Conservation (phyloP, 2,329 filamentous ascomycete genomes). For the Cladophialophora bantiana region DNA sequence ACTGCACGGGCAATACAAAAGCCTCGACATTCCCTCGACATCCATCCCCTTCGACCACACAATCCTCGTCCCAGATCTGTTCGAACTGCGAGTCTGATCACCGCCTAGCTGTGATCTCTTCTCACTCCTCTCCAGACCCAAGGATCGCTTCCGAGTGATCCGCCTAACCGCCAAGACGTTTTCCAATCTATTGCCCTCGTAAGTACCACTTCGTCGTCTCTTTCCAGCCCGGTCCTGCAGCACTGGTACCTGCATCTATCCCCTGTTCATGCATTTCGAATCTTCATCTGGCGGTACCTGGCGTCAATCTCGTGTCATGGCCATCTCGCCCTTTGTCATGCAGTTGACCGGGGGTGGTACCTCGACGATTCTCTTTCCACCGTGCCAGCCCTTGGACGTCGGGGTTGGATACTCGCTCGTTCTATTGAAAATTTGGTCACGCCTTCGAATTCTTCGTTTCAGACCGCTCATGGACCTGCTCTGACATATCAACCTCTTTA, state of each 20-base stretch:
- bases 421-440: constrained; percentile 23
- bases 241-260: constrained; percentile 36
- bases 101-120: constrained; percentile 31
- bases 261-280: constrained; percentile 24
- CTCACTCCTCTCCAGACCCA: constrained; percentile 10
- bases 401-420: constrained; percentile 19
- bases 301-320: constrained; percentile 10
- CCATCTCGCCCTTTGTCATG: constrained; percentile 17
- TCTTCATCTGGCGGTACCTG: constrained; percentile 18
- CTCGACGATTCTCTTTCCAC: constrained; percentile 17
- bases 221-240: constrained; percentile 20
- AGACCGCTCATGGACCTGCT: constrained; percentile 18
- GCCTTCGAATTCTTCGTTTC: constrained; percentile 2
- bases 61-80: constrained; percentile 11
- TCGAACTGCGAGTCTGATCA: constrained; percentile 16
- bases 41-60: constrained; percentile 17
- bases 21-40: neutral
- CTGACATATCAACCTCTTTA: constrained; percentile 29
- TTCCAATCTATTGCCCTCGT: constrained; percentile 98
- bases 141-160: constrained; percentile 41
- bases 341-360: constrained; percentile 23
- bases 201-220: constrained; percentile 52
- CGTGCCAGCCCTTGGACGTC: neutral
- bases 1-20: constrained; percentile 11
- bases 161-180: constrained; percentile 84